phyloP scores from a whole-genome alignment of 2,329 filamentous ascomycete genomes.

The Monosporascus ibericus region DNA sequence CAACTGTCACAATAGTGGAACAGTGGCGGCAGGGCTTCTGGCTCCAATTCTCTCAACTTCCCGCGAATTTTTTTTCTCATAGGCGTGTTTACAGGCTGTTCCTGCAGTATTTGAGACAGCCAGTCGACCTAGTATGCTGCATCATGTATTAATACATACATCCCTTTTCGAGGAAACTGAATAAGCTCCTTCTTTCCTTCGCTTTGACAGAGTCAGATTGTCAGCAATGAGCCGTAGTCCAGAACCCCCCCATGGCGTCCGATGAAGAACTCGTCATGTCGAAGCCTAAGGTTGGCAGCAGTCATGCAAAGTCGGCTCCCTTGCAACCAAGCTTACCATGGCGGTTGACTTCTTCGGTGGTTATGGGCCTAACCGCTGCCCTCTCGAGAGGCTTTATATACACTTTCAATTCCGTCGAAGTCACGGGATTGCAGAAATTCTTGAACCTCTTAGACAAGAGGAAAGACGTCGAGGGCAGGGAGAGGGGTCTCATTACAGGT shows the following conservation, averaged over 20 bases:
- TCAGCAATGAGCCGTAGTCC: not conserved
- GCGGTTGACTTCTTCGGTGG: constrained; percentile 65
- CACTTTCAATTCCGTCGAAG: constrained; percentile 67
- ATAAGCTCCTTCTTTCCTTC: not conserved
- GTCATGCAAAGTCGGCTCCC: constrained; percentile 1
- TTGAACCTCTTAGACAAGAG: constrained; percentile 69
- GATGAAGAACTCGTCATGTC: constrained; percentile 11
- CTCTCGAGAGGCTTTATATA: constrained; percentile 71
- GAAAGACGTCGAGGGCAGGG: constrained; percentile 56
- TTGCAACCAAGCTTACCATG: constrained; percentile 56
- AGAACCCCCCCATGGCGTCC: not conserved
- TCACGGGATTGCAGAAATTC: constrained; percentile 70
- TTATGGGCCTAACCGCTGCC: constrained; percentile 67
- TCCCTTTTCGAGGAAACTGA: not conserved
- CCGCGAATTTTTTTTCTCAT: no score
- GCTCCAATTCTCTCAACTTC: no score
- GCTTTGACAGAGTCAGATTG: no score
- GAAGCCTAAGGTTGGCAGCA: constrained; percentile 8
- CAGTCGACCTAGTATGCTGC: no score
- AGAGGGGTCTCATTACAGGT: constrained; percentile 81
- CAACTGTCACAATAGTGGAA: no score
- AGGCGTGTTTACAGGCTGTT: no score
- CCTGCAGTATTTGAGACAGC: no score
- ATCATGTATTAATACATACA: not conserved
- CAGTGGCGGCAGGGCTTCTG: no score